phyloP scores from a whole-genome alignment of 176 grass and related monocot genomes.

The Themeda triandra region DNA sequence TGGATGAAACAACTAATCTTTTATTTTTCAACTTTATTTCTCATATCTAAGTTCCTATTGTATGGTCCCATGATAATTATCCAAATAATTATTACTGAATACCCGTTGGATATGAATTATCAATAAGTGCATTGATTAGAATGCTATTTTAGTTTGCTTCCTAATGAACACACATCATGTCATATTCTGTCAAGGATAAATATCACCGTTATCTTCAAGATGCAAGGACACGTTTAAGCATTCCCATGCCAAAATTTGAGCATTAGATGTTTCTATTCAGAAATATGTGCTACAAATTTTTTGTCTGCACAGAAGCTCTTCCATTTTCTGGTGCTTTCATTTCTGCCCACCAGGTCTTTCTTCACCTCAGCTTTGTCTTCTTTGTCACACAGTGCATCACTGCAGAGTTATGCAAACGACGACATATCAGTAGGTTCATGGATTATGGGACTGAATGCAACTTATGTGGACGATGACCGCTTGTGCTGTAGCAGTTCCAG shows the following conservation, averaged over 20 bases:
- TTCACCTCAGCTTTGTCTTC: not conserved
- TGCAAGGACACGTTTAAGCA: not conserved
- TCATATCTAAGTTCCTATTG: not conserved
- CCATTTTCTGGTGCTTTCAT: not conserved
- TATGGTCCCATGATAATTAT: no score
- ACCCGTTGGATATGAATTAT: not conserved
- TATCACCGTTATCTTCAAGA: not conserved
- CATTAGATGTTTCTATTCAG: not conserved
- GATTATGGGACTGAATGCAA: conserved; percentile 92
- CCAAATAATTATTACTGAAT: not conserved
- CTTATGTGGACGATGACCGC: conserved; percentile 77
- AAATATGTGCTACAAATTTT: not conserved
- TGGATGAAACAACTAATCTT: not conserved
- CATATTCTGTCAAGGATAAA: not conserved
- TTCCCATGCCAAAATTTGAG: not conserved
- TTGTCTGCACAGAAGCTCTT: not conserved
- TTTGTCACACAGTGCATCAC: conserved; percentile 52
- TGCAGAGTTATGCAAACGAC: conserved; percentile 83
- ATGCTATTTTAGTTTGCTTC: not conserved
- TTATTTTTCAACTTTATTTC: not conserved
- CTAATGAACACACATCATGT: not conserved
- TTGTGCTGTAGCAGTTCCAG: conserved; percentile 79
- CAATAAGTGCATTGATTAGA: not conserved
- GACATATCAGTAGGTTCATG: conserved; percentile 91
- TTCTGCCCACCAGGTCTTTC: not conserved